Evolutionary conservation across 768 basidiomycete species (phyloP), one percentile per base, ranked within the genome.

Genomic region (Lactifluus piperatus): DNA sequence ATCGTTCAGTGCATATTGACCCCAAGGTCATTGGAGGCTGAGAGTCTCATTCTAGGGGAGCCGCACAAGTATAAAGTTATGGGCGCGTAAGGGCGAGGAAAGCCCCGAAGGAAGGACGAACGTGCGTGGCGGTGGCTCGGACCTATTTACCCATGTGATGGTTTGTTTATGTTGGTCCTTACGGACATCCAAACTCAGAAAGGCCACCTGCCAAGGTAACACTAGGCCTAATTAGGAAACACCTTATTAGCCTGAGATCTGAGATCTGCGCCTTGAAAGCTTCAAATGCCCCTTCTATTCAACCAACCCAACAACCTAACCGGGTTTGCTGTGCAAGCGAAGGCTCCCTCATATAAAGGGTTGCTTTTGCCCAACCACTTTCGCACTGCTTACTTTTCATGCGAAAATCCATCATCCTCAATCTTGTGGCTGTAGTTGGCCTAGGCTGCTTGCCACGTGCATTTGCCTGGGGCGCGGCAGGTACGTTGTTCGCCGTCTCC

Each of bases 391-490:
- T 5, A 7, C 3, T n/a, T 32, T 8, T 10, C 20, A 60, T 60
- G 59, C 54, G 59, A 30, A 11, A 26, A 18, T 45, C 18, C 26
- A 9, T 47, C 5, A 2, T 29, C 6, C 24, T 51, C 54, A 51
- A 20, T 20, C 11, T 57, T 27, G 20, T 29, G 37, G 18, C 26
- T 44, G 22, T 47, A 43, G 37, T 39, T 14, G 52, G 51, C 27
- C 18, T 58, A 27, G 24, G 14, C 6, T 30, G 2, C 20, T 37
- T 51, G 22, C 22, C 41, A 27, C 11, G 30, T 39, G 56, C 34
- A 0, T 39, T 62, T 27, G 47, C 37, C n/a, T 63, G 62, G 62
- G 62, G 62, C 4, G 58, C 58, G 9, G 62, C 47, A 29, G 45
- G 24, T 54, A 11, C 11, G 51, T 44, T 29, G 4, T 2, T 4